phyloP scores from a whole-genome alignment of 73 alveolate species.

The Symbiodinium natans region DNA sequence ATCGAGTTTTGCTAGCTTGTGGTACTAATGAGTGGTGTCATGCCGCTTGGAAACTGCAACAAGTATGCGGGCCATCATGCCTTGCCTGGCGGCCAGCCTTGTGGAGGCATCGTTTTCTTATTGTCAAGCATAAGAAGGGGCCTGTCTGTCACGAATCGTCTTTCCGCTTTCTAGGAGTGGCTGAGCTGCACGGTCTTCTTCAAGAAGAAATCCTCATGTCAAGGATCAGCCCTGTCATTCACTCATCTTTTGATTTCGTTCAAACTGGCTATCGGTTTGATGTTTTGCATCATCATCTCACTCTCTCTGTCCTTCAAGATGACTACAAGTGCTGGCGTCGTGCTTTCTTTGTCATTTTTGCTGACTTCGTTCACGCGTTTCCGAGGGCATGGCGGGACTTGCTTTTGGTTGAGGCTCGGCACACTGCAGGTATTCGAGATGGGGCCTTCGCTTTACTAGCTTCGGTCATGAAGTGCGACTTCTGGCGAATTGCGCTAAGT shows the following conservation, averaged over 20 bases:
- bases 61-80: not conserved
- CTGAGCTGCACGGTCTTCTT: not conserved
- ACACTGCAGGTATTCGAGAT: not conserved
- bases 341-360: not conserved
- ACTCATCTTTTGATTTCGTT: not conserved
- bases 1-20: no score
- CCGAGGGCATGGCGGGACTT: not conserved
- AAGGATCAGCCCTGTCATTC: not conserved
- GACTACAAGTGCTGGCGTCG: not conserved
- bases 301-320: not conserved
- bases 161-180: not conserved
- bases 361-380: slow-evolving; percentile 36
- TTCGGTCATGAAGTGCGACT: not conserved
- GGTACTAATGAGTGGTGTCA: no score
- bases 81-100: not conserved
- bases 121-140: not conserved
- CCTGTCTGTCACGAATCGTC: not conserved
- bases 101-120: not conserved
- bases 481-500: not conserved
- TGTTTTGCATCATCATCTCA: not conserved
- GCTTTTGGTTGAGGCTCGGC: not conserved
- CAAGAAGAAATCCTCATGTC: not conserved
- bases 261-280: not conserved
- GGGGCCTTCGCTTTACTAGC: slow-evolving; percentile 16
- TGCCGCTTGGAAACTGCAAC: not conserved